These are phyloP conservation scores for Cinchona pubescens DNA, from an alignment of 257 asterid species.

Conservation along the genomic window DNA sequence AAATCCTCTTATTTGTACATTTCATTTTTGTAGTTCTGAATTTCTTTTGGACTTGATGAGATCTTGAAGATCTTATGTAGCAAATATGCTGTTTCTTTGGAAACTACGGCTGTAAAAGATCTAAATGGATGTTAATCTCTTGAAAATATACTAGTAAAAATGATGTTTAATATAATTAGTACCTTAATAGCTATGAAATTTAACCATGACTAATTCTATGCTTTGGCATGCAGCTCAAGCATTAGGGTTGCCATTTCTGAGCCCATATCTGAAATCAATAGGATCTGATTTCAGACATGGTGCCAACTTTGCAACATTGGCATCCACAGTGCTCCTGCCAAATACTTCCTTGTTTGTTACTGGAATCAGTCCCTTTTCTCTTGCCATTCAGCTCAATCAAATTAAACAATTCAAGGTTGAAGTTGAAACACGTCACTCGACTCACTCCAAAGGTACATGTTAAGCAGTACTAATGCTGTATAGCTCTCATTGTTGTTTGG, in stretches of 20 bases:
- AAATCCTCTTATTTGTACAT: background rate
- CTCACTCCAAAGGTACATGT: slow-evolving; percentile 32
- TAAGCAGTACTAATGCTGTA: background rate
- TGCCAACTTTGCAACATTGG: slow-evolving; percentile 61
- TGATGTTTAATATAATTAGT: background rate
- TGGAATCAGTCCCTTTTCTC: slow-evolving; percentile 65
- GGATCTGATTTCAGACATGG: slow-evolving; percentile 68
- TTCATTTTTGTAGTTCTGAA: background rate
- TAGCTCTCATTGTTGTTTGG: background rate
- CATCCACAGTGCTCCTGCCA: slow-evolving; percentile 63
- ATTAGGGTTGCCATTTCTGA: slow-evolving; percentile 52
- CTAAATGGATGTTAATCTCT: background rate
- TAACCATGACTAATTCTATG: background rate
- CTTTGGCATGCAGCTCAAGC: slow-evolving; percentile 57
- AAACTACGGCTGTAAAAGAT: background rate
- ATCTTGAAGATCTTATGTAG: too few relatives aligned
- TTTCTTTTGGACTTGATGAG: background rate
- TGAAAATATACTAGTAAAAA: background rate
- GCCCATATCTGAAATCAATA: slow-evolving; percentile 63
- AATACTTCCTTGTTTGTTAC: slow-evolving; percentile 52
- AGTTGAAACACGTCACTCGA: slow-evolving; percentile 33
- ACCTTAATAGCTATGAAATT: background rate
- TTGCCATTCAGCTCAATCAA: slow-evolving; percentile 61
- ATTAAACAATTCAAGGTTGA: slow-evolving; percentile 51
- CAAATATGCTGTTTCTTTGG: background rate